A percentile compares a stretch with the other conserved stretches of the same genome.
Conservation (phyloP, 139 green algal species). For the Chlorella sp. region DNA sequence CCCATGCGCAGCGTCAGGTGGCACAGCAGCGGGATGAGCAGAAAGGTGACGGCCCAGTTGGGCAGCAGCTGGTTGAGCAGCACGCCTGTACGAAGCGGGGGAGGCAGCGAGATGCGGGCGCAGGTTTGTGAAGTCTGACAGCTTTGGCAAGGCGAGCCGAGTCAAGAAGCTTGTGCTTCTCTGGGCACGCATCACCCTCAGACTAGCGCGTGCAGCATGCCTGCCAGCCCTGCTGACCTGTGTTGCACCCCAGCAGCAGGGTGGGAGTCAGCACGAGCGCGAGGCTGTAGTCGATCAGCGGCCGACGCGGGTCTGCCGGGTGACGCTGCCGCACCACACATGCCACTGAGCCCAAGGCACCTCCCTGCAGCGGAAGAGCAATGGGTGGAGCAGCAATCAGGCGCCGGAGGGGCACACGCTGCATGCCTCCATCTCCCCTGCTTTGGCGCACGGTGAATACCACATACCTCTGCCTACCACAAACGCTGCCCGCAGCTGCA, state of each 20-base stretch:
- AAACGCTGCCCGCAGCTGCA: too few relatives aligned
- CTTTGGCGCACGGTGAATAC: too few relatives aligned
- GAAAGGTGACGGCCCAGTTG: slow-evolving; percentile 45
- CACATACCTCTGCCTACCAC: too few relatives aligned
- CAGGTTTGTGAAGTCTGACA: too few relatives aligned
- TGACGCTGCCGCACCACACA: slow-evolving; percentile 25
- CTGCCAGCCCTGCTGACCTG: background rate
- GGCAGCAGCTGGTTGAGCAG: slow-evolving; percentile 58
- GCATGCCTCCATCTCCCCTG: too few relatives aligned
- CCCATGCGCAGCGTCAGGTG: slow-evolving; percentile 26
- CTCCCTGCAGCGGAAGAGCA: background rate
- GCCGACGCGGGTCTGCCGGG: slow-evolving; percentile 31
- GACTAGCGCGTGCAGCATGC: too few relatives aligned
- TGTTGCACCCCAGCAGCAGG: slow-evolving; percentile 47
- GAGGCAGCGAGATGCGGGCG: background rate
- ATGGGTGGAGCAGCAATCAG: too few relatives aligned
- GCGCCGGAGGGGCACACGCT: too few relatives aligned
- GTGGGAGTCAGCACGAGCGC: slow-evolving; percentile 51
- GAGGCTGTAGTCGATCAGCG: slow-evolving; percentile 51
- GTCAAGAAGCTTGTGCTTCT: too few relatives aligned
- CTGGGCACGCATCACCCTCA: too few relatives aligned
- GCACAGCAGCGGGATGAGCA: slow-evolving; percentile 50
- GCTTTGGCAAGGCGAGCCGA: too few relatives aligned
- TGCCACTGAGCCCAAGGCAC: slow-evolving; percentile 37
- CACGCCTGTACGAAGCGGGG: slow-evolving; percentile 37